phyloP scores from a whole-genome alignment of 805 yeast species.

The Nakazawaea ishiwadae region DNA sequence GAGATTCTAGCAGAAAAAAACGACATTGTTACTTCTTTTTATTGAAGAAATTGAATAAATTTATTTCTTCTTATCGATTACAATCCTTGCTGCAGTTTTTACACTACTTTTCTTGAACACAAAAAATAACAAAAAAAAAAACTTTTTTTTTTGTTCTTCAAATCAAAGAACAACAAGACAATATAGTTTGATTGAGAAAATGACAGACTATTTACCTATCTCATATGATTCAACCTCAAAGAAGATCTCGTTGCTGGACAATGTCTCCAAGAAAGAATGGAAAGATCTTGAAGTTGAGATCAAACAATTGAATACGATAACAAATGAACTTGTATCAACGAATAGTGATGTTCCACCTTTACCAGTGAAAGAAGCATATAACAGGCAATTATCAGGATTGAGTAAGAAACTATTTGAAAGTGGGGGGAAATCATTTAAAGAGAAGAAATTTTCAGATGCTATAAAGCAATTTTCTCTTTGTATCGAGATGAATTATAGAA shows the following conservation, averaged over 20 bases:
- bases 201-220: slow-evolving; percentile 18
- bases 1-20: slow-evolving; percentile 43
- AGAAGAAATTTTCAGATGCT: slow-evolving; percentile 52
- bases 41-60: too few relatives aligned
- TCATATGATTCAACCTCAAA: slow-evolving; percentile 26
- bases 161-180: too few relatives aligned
- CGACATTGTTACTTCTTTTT: too few relatives aligned
- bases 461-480: slow-evolving; percentile 62
- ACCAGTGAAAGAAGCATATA: slow-evolving; percentile 51
- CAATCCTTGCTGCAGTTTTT: not conserved
- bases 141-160: too few relatives aligned
- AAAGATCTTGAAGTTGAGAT: slow-evolving; percentile 25
- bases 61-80: not conserved
- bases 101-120: not conserved
- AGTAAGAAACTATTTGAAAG: slow-evolving; percentile 61
- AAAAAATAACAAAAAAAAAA: not conserved
- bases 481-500: slow-evolving; percentile 59
- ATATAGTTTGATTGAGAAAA: not conserved
- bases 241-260: slow-evolving; percentile 21
- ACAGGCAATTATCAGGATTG: slow-evolving; percentile 52
- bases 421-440: slow-evolving; percentile 55
- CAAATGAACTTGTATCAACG: slow-evolving; percentile 38
- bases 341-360: slow-evolving; percentile 47
- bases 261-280: slow-evolving; percentile 16
- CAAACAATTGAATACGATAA: slow-evolving; percentile 27